A percentile compares a stretch with the other conserved stretches of the same genome.
These are phyloP conservation scores for Raffaelea deltoideospora DNA, from an alignment of 2,329 filamentous ascomycete genomes.

Conservation along the genomic window DNA sequence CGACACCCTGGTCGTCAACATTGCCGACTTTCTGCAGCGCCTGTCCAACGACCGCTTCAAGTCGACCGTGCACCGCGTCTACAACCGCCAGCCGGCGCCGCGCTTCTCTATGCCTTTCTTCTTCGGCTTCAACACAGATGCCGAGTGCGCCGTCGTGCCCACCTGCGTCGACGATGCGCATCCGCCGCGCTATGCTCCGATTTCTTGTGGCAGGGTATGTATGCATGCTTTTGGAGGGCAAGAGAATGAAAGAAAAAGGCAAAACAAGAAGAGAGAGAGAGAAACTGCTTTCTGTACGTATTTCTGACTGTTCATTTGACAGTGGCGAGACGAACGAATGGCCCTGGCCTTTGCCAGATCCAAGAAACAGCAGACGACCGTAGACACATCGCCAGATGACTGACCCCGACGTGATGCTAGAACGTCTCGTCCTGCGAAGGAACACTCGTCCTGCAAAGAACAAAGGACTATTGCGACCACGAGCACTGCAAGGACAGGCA, in stretches of 20 bases:
- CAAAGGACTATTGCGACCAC: too few relatives aligned
- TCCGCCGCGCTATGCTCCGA: conserved; percentile 26
- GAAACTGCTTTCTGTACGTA: too few relatives aligned
- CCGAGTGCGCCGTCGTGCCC: conserved; percentile 24
- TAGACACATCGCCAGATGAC: neutral
- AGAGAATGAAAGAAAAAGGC: too few relatives aligned
- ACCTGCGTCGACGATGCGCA: conserved; percentile 23
- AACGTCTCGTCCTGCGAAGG: too few relatives aligned
- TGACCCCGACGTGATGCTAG: neutral
- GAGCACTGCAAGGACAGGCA: too few relatives aligned
- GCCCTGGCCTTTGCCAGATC: conserved; percentile 1
- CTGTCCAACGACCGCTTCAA: conserved; percentile 34
- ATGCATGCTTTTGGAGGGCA: too few relatives aligned
- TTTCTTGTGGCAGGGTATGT: conserved; percentile 21
- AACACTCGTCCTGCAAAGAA: too few relatives aligned
- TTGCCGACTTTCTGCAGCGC: conserved; percentile 35
- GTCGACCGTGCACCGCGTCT: conserved; percentile 33
- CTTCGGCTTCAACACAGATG: conserved; percentile 32
- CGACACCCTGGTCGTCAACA: conserved; percentile 34
- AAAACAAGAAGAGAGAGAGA: too few relatives aligned
- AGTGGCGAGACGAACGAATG: conserved; percentile 11
- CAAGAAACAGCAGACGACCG: too few relatives aligned
- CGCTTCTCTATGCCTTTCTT: conserved; percentile 42
- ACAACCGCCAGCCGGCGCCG: conserved; percentile 23
- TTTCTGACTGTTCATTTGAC: too few relatives aligned